phyloP scores from a whole-genome alignment of 345 rosid species.

The Populus tremula region DNA sequence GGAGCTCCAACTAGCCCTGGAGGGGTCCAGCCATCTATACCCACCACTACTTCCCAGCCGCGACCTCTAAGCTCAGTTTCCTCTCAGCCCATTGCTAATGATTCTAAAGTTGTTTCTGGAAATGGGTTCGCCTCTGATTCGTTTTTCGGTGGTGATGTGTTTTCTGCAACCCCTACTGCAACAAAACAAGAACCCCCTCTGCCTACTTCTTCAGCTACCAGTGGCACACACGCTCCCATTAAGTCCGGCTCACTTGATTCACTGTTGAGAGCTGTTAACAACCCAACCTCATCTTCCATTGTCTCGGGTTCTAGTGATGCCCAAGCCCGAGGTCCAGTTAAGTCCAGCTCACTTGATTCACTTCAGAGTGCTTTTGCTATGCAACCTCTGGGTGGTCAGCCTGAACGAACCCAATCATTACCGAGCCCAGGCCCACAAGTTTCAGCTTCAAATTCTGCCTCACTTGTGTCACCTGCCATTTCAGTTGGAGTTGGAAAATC shows the following conservation, averaged over 20 bases:
- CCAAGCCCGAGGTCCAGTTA: conserved; percentile 54
- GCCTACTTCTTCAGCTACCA: conserved; percentile 42
- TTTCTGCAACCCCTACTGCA: conserved; percentile 47
- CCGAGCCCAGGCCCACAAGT: conserved; percentile 45
- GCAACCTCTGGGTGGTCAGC: conserved; percentile 61
- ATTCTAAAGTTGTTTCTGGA: conserved; percentile 63
- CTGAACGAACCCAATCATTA: conserved; percentile 46
- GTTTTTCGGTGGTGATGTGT: conserved; percentile 52
- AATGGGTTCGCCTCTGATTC: conserved; percentile 47
- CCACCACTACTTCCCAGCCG: conserved; percentile 37
- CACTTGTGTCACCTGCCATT: conserved; percentile 46
- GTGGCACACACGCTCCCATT: conserved; percentile 20
- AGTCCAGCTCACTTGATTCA: conserved; percentile 64
- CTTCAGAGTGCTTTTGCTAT: conserved; percentile 59
- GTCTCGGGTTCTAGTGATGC: conserved; percentile 47
- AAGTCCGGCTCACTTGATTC: conserved; percentile 4
- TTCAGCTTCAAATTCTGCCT: conserved; percentile 52
- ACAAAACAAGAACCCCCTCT: conserved; percentile 47
- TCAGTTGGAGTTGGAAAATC: conserved; percentile 56
- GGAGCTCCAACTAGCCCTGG: conserved; percentile 46
- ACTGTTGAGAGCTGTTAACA: neutral
- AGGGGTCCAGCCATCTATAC: conserved; percentile 37
- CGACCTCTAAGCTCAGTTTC: conserved; percentile 39
- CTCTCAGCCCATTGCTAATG: conserved; percentile 33
- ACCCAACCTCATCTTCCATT: conserved; percentile 37